These are phyloP conservation scores for Berkeleyomyces rouxiae DNA, from an alignment of 2,329 filamentous ascomycete genomes.

Conservation along the genomic window DNA sequence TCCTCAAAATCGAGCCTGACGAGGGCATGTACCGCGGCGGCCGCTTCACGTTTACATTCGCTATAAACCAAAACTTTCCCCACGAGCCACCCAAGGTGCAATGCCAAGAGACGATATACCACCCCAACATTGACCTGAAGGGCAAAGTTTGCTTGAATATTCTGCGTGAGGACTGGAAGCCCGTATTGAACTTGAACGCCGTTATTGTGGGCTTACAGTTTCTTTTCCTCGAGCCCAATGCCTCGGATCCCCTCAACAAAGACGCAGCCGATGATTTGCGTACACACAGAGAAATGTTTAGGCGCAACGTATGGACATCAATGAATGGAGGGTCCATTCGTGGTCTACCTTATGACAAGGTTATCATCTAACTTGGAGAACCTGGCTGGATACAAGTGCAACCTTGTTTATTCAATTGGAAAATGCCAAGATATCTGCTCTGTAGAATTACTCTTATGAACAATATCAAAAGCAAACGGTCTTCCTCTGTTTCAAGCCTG, in stretches of 20 bases:
- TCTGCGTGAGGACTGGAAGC: conserved; percentile 95
- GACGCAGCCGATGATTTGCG: conserved; percentile 89
- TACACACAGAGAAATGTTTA: conserved; percentile 72
- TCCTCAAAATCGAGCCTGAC: conserved; percentile 66
- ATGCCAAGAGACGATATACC: conserved; percentile 96
- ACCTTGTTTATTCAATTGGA: neutral
- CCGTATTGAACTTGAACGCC: conserved; percentile 88
- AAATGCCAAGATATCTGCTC: too few species aligned
- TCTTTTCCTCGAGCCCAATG: conserved; percentile 93
- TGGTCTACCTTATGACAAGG: conserved; percentile 50
- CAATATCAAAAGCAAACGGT: too few species aligned
- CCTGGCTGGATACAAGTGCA: too few species aligned
- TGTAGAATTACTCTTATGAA: too few species aligned
- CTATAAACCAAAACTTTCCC: conserved; percentile 86
- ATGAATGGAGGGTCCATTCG: conserved; percentile 70
- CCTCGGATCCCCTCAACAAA: conserved; percentile 94
- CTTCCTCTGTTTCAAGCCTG: too few species aligned
- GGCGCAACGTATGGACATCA: conserved; percentile 68
- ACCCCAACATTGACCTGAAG: conserved; percentile 95
- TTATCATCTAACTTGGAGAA: neutral
- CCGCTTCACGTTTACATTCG: conserved; percentile 76
- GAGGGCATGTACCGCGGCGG: conserved; percentile 81
- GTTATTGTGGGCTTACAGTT: conserved; percentile 93
- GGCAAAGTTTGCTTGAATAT: conserved; percentile 98
- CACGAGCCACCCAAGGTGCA: conserved; percentile 96